Evolutionary conservation across 257 asterid genomes (phyloP).

Genomic region (Misopates orontium): DNA sequence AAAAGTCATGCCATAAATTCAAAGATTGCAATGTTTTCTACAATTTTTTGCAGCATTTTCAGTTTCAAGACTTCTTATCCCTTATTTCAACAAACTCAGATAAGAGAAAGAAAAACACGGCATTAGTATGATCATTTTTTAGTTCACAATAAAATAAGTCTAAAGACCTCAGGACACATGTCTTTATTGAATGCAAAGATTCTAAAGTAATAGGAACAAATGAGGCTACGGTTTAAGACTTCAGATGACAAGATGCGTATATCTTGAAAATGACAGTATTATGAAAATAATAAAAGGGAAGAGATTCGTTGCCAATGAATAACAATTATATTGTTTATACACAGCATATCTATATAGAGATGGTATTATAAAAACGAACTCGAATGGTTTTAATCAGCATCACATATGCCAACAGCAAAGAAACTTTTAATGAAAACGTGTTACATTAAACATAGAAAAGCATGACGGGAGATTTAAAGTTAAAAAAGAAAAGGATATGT

Average conservation of each 20-base stretch:
- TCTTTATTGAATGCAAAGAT: neutral
- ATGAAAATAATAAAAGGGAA: constrained; percentile 5
- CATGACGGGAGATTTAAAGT: too few species aligned
- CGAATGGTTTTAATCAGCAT: neutral
- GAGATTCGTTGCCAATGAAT: neutral
- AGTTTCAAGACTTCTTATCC: neutral
- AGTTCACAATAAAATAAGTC: neutral
- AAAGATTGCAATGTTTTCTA: too few species aligned
- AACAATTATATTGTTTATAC: neutral
- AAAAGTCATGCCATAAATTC: constrained; percentile 7
- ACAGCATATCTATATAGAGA: neutral
- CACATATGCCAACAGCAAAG: neutral
- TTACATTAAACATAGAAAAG: neutral
- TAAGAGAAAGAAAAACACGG: too few species aligned
- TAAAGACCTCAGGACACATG: neutral
- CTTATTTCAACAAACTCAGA: neutral
- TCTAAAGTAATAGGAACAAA: neutral
- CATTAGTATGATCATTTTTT: neutral
- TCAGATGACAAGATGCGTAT: constrained; percentile 5
- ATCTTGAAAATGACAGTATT: neutral
- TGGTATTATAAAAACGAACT: constrained; percentile 2
- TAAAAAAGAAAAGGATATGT: neutral
- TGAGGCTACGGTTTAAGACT: constrained; percentile 6
- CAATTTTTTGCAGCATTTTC: constrained; percentile 3
- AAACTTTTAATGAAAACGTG: too few species aligned